Evolutionary conservation across 2,329 filamentous ascomycete species (phyloP), one percentile per base, ranked within the genome.

Genomic region (Colletotrichum magnum): DNA sequence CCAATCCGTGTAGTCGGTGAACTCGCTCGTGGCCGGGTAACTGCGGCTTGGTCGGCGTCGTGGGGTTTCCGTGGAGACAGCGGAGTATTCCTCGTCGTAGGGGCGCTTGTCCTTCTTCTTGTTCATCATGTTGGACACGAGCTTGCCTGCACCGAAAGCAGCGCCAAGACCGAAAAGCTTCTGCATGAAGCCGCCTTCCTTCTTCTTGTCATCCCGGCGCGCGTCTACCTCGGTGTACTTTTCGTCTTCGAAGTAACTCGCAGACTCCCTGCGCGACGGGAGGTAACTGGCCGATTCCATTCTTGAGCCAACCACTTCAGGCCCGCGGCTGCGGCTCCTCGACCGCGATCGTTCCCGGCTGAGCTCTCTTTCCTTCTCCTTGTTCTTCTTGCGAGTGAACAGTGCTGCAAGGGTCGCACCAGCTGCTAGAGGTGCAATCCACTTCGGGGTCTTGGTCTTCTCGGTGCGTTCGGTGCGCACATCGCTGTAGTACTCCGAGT

Each of bases 211-310:
- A 72, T 43, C 79, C 83, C 26, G 81, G 81, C 32, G 73, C 57
- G 53, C 75, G 65, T 72, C 73, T 7, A 72, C 67, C n/a, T 90
- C 86, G 0, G 87, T 87, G 66, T 87, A 87, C 77, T 94, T 93
- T 72, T 94, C 91, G 47, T 92, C 87, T 41, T 87, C 82, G 21
- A 83, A 80, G 71, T 89, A 90, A 59, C 89, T 92, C 5, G 84
- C 84, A 0, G 88, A 90, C 3, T 78, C 83, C 39, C 83, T 80
- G 50, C 86, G 82, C 0, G 88, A 89, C 1, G 87, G 80, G 28
- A 84, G 80, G 71, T 89, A 90, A 58, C 89, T 92, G 3, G 84
- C 84, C 0, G 88, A 90, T 4, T 78, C 83, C 32, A 82, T 80
- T 47, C 86, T 82, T 0, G 88, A 90, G 2, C 86, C 80, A 10